These are phyloP conservation scores for Fusarium continuum DNA, from an alignment of 2,329 filamentous ascomycete species.

Conservation along the genomic window DNA sequence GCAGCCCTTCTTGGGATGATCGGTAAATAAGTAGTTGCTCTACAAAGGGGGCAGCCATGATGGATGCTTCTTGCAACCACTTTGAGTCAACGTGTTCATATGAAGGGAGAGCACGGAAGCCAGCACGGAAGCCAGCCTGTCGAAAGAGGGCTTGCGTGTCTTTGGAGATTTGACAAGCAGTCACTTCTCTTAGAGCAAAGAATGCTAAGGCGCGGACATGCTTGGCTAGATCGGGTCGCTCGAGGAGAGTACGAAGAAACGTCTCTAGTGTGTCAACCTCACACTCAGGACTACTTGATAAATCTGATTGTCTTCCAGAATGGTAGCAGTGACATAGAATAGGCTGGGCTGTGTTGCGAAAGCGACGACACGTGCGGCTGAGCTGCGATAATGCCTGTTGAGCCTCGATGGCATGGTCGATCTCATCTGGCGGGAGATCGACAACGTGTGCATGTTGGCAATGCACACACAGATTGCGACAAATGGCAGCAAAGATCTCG, in stretches of 20 bases:
- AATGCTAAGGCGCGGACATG: slow-evolving; percentile 40
- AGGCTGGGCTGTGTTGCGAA: slow-evolving; percentile 36
- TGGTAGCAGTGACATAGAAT: slow-evolving; percentile 42
- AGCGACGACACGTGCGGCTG: slow-evolving; percentile 40
- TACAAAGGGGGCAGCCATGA: slow-evolving; percentile 42
- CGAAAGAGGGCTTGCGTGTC: slow-evolving; percentile 40
- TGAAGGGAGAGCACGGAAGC: slow-evolving; percentile 37
- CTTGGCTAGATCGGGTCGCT: slow-evolving; percentile 40
- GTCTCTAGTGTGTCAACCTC: slow-evolving; percentile 35
- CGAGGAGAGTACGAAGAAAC: slow-evolving; percentile 39
- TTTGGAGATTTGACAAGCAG: slow-evolving; percentile 14
- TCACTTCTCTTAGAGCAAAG: slow-evolving; percentile 31
- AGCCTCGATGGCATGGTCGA: slow-evolving; percentile 34
- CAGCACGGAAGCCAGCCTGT: slow-evolving; percentile 39
- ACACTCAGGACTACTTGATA: slow-evolving; percentile 15
- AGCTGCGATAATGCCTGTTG: slow-evolving; percentile 42
- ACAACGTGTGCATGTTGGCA: slow-evolving; percentile 40
- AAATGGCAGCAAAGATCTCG: slow-evolving; percentile 42
- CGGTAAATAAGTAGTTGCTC: slow-evolving; percentile 43
- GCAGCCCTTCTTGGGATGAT: slow-evolving; percentile 40
- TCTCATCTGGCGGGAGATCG: slow-evolving; percentile 38
- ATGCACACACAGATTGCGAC: slow-evolving; percentile 40
- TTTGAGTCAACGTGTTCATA: slow-evolving; percentile 42
- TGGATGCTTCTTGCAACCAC: slow-evolving; percentile 43
- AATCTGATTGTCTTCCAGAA: slow-evolving; percentile 32